phyloP scores from a whole-genome alignment of 2,329 filamentous ascomycete species.

The Neonectria magnoliae region DNA sequence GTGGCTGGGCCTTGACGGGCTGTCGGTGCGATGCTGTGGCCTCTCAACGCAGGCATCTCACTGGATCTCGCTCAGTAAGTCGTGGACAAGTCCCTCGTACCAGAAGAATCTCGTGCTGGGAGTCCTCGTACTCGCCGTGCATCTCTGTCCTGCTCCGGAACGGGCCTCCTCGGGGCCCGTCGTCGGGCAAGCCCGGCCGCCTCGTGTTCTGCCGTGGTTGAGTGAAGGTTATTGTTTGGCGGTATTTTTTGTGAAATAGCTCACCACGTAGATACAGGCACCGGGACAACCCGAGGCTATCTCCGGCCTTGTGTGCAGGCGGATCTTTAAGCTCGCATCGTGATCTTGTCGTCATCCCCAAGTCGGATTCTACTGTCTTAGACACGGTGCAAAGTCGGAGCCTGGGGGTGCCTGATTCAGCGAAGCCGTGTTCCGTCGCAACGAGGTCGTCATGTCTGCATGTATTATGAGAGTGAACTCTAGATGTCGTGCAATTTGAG shows the following conservation, averaged over 20 bases:
- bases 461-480: neutral
- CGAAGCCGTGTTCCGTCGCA: neutral
- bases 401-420: neutral
- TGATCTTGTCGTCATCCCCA: neutral
- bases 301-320: neutral
- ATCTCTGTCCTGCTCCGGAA: neutral
- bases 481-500: neutral
- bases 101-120: neutral
- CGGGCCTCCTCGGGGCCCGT: neutral
- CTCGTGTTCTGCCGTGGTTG: neutral
- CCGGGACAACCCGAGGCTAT: neutral
- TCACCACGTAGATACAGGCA: neutral
- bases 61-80: neutral
- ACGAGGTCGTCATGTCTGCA: neutral
- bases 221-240: neutral
- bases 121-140: neutral
- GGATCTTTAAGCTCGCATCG: neutral
- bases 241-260: neutral
- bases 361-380: neutral
- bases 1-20: neutral
- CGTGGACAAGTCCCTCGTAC: neutral
- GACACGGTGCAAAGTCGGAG: neutral
- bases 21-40: neutral
- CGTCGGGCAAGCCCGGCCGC: neutral
- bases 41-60: neutral